Evolutionary conservation across 2,329 filamentous ascomycete genomes (phyloP).

Genomic region (Sarocladium oryzae): DNA sequence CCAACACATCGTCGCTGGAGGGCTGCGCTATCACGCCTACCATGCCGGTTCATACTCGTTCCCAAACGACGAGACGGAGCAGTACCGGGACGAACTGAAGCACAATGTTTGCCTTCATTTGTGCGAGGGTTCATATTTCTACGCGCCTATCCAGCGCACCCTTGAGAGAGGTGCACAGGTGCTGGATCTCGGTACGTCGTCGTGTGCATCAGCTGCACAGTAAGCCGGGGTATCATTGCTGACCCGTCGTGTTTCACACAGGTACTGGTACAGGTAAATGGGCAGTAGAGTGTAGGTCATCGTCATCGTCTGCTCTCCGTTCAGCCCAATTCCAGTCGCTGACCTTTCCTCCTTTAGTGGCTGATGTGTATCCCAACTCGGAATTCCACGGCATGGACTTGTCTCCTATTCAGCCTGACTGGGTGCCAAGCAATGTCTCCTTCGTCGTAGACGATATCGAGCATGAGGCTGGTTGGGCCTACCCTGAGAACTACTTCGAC

Average conservation of each 20-base stretch:
- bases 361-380: slow-evolving; percentile 37
- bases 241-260: slow-evolving; percentile 17
- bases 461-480: slow-evolving; percentile 42
- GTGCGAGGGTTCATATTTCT: slow-evolving; percentile 34
- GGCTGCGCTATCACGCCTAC: slow-evolving; percentile 34
- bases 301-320: neutral
- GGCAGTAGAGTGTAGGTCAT: slow-evolving; percentile 41
- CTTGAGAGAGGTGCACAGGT: slow-evolving; percentile 34
- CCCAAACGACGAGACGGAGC: slow-evolving; percentile 37
- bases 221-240: neutral
- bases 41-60: slow-evolving; percentile 36
- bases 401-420: slow-evolving; percentile 46
- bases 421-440: slow-evolving; percentile 43
- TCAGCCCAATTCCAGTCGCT: neutral
- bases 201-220: too few species aligned
- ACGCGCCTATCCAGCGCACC: slow-evolving; percentile 34
- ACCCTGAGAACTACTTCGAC: slow-evolving; percentile 38
- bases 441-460: slow-evolving; percentile 48
- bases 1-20: slow-evolving; percentile 35
- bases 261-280: slow-evolving; percentile 46
- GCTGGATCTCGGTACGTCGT: slow-evolving; percentile 40
- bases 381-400: slow-evolving; percentile 43
- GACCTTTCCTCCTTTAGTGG: slow-evolving; percentile 29
- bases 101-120: slow-evolving; percentile 32
- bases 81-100: slow-evolving; percentile 35